A percentile compares a stretch with the other conserved stretches of the same genome.
These are phyloP conservation scores for Polygonum aviculare DNA, from an alignment of 148 eudicot species.

Conservation along the genomic window DNA sequence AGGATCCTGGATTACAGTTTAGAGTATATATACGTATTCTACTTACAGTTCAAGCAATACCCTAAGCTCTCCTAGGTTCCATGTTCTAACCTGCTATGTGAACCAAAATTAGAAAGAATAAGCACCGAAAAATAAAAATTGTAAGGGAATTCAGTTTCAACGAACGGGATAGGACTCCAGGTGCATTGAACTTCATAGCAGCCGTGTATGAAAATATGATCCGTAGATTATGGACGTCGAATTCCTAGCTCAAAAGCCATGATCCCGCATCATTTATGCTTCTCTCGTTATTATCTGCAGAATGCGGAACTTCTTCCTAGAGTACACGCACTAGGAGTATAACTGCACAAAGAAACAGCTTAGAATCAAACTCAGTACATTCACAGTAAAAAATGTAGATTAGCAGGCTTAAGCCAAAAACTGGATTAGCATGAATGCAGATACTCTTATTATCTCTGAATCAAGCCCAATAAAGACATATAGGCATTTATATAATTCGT, in stretches of 20 bases:
- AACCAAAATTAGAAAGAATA: background rate
- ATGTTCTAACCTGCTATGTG: conserved; percentile 2
- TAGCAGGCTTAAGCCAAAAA: background rate
- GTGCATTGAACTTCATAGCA: background rate
- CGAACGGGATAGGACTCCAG: background rate
- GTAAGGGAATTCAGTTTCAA: background rate
- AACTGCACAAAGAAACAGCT: conserved; percentile 29
- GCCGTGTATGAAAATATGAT: background rate
- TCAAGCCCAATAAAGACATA: background rate
- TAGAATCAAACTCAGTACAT: background rate
- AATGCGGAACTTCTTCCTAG: conserved; percentile 9
- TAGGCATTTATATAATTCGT: background rate
- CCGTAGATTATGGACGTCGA: background rate
- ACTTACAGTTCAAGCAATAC: conserved; percentile 1
- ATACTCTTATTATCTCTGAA: background rate
- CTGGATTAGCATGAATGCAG: background rate
- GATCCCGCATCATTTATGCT: background rate
- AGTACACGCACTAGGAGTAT: conserved; percentile 23
- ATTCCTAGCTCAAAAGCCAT: background rate
- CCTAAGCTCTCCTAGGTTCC: background rate
- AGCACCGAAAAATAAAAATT: background rate
- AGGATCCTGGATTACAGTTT: background rate
- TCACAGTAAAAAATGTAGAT: background rate
- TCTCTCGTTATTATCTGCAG: conserved; percentile 34
- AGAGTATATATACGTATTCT: background rate